Evolutionary conservation across 225 moss, liverwort and hornwort genomes (phyloP).

Genomic region (Bryum argenteum): DNA sequence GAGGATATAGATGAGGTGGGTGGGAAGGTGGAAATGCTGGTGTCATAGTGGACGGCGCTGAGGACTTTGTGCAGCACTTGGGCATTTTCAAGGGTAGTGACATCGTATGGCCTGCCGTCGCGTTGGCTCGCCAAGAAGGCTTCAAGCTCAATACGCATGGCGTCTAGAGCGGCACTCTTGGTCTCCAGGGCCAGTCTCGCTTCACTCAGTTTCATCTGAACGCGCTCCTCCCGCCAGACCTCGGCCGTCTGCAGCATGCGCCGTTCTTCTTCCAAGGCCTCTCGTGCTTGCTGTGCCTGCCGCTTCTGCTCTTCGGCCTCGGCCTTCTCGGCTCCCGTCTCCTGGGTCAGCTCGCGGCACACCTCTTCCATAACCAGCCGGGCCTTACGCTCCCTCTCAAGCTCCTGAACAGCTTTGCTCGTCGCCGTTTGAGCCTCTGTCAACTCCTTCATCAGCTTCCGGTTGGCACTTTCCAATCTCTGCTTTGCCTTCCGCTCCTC

Average conservation of each 20-base stretch:
- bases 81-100: conserved; percentile 49
- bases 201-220: conserved; percentile 92
- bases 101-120: conserved; percentile 27
- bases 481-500: conserved; percentile 67
- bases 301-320: conserved; percentile 80
- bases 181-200: conserved; percentile 77
- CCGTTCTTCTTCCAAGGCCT: conserved; percentile 82
- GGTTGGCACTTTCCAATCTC: conserved; percentile 60
- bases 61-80: conserved; percentile 53
- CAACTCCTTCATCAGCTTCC: conserved; percentile 69
- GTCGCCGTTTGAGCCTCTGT: conserved; percentile 57
- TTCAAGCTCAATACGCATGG: conserved; percentile 62
- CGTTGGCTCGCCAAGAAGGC: conserved; percentile 52
- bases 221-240: conserved; percentile 89
- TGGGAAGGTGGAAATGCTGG: conserved; percentile 35
- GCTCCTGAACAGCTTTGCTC: conserved; percentile 60
- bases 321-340: conserved; percentile 67
- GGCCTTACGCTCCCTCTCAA: conserved; percentile 74
- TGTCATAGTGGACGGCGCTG: conserved; percentile 38
- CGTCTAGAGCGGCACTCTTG: conserved; percentile 65
- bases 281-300: conserved; percentile 61
- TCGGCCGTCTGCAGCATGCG: conserved; percentile 89
- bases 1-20: conserved; percentile 34
- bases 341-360: conserved; percentile 67
- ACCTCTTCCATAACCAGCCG: conserved; percentile 68